Evolutionary conservation across 2,329 filamentous ascomycete genomes (phyloP), one percentile per base, ranked within the genome.

Genomic region (Aspergillus amoenus): DNA sequence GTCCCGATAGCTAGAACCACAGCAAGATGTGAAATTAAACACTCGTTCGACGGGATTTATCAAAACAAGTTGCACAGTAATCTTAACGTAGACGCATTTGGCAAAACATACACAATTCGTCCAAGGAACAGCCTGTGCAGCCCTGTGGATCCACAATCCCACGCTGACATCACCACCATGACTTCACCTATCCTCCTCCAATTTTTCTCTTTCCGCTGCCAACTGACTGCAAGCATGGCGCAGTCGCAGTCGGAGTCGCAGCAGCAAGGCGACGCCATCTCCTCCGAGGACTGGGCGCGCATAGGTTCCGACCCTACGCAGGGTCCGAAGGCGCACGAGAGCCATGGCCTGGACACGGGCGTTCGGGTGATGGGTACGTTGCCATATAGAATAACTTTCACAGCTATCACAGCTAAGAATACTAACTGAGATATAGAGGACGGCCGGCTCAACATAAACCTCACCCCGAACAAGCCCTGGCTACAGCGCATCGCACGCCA

Each of bases 361-460:
- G 63, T 65, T 5, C 60, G 60, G 7, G 61, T 66, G 32, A 53
- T 62, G 55, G 63, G 64, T 66, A 32, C 21, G 18, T 18, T 18
- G 18, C 18, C 18, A 18, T 18, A 18, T 18, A 18, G 18, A 18
- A 18, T 18, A 18, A 18, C 18, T 18, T 18, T 18, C 18, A 18
- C 18, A 18, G 18, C 18, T 18, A 18, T 18, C 18, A 18, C 18
- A 18, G 18, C 18, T 18, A 18, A 18, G 18, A 3, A 4, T 21
- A 21, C 21, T 21, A 21, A 21, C 21, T 21, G 21, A 21, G 3
- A 21, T 21, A 21, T n/a, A 86, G 89, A 84, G 59, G 88, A 93
- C 75, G 90, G 90, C 22, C 85, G 91, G 68, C 82, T 94, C 65
- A 86, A 91, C 68, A 91, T 94, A 76, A 87, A 86, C 61, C 90